Evolutionary conservation across 1,139 yeast species (phyloP).

Genomic region (Yamadazyma atmosphaerica): DNA sequence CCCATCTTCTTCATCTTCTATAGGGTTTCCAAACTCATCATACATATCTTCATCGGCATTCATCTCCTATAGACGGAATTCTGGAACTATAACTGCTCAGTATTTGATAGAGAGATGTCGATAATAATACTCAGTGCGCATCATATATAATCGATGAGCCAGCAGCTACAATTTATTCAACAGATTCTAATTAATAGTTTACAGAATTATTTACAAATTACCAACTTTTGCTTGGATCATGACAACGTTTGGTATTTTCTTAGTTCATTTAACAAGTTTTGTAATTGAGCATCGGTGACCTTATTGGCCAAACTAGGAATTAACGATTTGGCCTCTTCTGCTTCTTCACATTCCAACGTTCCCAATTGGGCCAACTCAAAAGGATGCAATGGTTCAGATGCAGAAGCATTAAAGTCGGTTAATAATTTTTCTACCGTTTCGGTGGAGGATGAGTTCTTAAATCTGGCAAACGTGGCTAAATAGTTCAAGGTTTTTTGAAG

Average conservation of each 20-base stretch:
- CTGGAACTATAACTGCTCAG: too few species aligned
- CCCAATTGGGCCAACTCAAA: slow-evolving; percentile 96
- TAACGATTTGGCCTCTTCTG: slow-evolving; percentile 94
- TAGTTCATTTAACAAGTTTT: slow-evolving; percentile 81
- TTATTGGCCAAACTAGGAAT: slow-evolving; percentile 83
- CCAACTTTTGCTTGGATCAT: slow-evolving; percentile 14
- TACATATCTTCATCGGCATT: slow-evolving; percentile 60
- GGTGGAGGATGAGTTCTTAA: slow-evolving; percentile 88
- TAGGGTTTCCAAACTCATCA: slow-evolving; percentile 79
- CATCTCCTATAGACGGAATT: too few species aligned
- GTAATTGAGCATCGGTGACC: slow-evolving; percentile 84
- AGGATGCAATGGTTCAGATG: slow-evolving; percentile 72
- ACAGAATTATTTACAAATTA: slow-evolving; percentile 2
- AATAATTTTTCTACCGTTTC: slow-evolving; percentile 89
- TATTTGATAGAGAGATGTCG: not conserved
- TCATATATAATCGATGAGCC: too few species aligned
- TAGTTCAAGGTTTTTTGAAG: slow-evolving; percentile 91
- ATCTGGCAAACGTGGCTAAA: slow-evolving; percentile 81
- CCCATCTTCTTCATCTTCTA: not conserved
- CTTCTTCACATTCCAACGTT: slow-evolving; percentile 91
- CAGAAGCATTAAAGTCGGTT: slow-evolving; percentile 64
- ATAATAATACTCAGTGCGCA: too few species aligned
- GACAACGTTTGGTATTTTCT: slow-evolving; percentile 59
- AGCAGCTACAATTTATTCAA: too few species aligned
- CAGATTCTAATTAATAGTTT: too few species aligned